These are phyloP conservation scores for Blastocystis sp. DNA, from an alignment of 352 stramenopile species.

Conservation along the genomic window DNA sequence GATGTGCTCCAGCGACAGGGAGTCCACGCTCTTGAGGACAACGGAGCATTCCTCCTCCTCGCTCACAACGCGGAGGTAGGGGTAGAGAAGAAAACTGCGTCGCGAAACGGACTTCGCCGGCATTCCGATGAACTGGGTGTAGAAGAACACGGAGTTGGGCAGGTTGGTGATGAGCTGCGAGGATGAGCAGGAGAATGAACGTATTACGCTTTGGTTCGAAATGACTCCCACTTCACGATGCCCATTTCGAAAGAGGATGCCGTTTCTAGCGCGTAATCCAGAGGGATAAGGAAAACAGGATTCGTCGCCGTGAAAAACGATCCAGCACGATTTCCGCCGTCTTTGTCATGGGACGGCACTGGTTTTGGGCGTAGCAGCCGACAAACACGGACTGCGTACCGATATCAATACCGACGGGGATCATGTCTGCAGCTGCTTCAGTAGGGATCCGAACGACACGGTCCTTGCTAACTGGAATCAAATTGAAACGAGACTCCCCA, in stretches of 20 bases:
- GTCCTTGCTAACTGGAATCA: neutral
- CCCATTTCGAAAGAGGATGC: neutral
- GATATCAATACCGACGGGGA: constrained; percentile 18
- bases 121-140: constrained; percentile 1
- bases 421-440: neutral
- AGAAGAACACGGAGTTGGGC: neutral
- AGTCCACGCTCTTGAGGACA: neutral
- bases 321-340: neutral
- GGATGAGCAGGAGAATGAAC: neutral
- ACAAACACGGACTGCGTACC: constrained; percentile 8
- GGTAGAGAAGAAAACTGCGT: neutral
- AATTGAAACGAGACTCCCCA: neutral
- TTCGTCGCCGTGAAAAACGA: neutral
- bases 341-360: too few species aligned
- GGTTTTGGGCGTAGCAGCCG: neutral
- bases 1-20: constrained; percentile 3
- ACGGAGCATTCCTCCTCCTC: neutral
- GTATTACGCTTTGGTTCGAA: neutral
- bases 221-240: neutral
- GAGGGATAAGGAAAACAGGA: neutral
- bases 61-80: neutral
- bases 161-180: neutral
- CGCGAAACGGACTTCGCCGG: neutral
- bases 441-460: too few species aligned
- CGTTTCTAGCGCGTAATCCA: neutral